phyloP scores from a whole-genome alignment of 2,329 filamentous ascomycete species.

The Capronia americana region DNA sequence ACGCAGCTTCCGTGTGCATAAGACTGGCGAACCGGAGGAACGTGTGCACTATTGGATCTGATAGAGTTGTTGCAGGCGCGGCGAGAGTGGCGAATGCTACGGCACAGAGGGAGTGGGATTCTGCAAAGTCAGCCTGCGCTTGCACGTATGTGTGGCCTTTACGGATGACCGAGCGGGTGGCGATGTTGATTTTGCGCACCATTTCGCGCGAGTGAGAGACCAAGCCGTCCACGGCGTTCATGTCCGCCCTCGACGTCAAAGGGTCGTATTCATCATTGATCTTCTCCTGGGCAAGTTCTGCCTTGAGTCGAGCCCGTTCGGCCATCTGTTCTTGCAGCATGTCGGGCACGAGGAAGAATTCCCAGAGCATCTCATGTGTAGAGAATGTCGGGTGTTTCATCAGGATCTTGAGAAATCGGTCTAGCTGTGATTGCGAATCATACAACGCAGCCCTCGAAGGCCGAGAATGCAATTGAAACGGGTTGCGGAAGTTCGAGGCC shows the following conservation, averaged over 20 bases:
- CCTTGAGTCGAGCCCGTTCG: conserved; percentile 84
- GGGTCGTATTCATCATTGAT: conserved; percentile 89
- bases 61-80: conserved; percentile 66
- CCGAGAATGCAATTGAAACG: conserved; percentile 91
- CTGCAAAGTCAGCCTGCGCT: conserved; percentile 58
- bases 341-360: conserved; percentile 96
- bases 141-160: conserved; percentile 76
- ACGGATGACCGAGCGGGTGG: conserved; percentile 81
- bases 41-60: conserved; percentile 70
- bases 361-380: conserved; percentile 97
- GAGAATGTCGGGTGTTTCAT: conserved; percentile 89
- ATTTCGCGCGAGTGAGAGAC: conserved; percentile 89
- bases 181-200: conserved; percentile 81
- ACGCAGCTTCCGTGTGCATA: conserved; percentile 67
- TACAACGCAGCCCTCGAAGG: conserved; percentile 85
- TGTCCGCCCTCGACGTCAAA: conserved; percentile 61
- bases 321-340: conserved; percentile 89
- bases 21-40: conserved; percentile 72
- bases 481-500: conserved; percentile 71
- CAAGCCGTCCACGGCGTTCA: conserved; percentile 90
- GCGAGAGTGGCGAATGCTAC: conserved; percentile 59
- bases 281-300: conserved; percentile 79
- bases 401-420: conserved; percentile 86
- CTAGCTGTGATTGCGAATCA: conserved; percentile 83
- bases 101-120: conserved; percentile 51